phyloP scores from a whole-genome alignment of 306 rosid species.

The Medicago lupulina region DNA sequence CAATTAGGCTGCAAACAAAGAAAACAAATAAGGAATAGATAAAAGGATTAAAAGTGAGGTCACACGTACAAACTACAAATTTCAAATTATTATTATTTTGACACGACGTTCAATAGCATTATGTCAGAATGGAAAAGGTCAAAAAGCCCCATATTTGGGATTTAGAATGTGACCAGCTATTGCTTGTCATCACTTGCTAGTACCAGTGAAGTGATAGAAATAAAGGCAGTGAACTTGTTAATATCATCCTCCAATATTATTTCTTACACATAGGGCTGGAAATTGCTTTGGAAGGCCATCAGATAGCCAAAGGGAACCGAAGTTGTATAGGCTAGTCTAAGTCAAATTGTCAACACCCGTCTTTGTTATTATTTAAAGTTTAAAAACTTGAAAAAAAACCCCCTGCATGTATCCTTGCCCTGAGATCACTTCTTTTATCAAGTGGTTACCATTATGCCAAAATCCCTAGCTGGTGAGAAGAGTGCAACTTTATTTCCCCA shows the following conservation, averaged over 20 bases:
- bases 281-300: not conserved
- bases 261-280: not conserved
- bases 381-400: not conserved
- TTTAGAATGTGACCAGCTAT: slow-evolving; percentile 10
- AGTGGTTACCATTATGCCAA: slow-evolving; percentile 11
- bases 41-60: slow-evolving; percentile 11
- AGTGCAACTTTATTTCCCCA: not conserved
- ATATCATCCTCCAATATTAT: not conserved
- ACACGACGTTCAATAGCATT: not conserved
- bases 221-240: not conserved
- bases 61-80: not conserved
- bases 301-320: not conserved
- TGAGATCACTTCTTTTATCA: not conserved
- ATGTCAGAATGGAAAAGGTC: slow-evolving; percentile 23
- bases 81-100: slow-evolving; percentile 25
- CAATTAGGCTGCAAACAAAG: slow-evolving; percentile 75
- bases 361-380: not conserved
- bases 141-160: not conserved
- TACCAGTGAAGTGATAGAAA: not conserved
- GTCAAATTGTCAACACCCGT: not conserved
- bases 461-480: slow-evolving; percentile 7
- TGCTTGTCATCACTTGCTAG: not conserved
- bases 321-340: not conserved
- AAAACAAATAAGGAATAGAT: slow-evolving; percentile 9
- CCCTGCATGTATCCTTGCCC: not conserved